Evolutionary conservation across 345 rosid species (phyloP).

Genomic region (Arabidopsis suecica): DNA sequence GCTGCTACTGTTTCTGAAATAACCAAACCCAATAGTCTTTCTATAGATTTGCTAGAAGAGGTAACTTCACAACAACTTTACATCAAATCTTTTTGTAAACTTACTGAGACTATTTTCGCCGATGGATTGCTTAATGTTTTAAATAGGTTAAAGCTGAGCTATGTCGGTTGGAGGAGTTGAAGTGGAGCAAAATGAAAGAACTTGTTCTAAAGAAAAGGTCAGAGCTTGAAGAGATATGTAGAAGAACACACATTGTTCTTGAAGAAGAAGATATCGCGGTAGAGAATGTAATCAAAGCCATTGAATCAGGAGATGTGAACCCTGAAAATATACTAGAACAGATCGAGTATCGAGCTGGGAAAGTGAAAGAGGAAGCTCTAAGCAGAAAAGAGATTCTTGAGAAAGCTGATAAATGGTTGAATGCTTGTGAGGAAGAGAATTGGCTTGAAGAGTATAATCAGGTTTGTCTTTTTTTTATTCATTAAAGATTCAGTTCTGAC

Average conservation of each 20-base stretch:
- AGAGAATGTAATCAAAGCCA: slow-evolving; percentile 70
- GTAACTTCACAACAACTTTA: slow-evolving; percentile 1
- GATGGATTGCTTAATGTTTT: slow-evolving; percentile 27
- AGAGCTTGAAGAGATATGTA: slow-evolving; percentile 85
- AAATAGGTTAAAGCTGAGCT: slow-evolving; percentile 82
- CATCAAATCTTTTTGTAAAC: background rate
- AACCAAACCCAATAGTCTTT: slow-evolving; percentile 82
- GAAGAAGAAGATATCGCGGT: slow-evolving; percentile 58
- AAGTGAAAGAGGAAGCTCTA: slow-evolving; percentile 89
- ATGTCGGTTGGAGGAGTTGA: slow-evolving; percentile 77
- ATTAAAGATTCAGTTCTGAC: background rate
- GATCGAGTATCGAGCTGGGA: slow-evolving; percentile 77
- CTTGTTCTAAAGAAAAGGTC: slow-evolving; percentile 84
- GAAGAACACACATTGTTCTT: slow-evolving; percentile 79
- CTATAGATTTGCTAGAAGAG: slow-evolving; percentile 65
- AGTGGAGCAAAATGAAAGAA: slow-evolving; percentile 95
- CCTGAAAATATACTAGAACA: slow-evolving; percentile 69
- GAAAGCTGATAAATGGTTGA: slow-evolving; percentile 93
- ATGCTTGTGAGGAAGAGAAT: slow-evolving; percentile 87
- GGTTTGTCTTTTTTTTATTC: slow-evolving; percentile 46
- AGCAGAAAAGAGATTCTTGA: slow-evolving; percentile 91
- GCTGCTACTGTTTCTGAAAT: slow-evolving; percentile 96
- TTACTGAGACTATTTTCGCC: background rate
- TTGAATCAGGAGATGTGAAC: slow-evolving; percentile 76
- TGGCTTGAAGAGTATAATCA: slow-evolving; percentile 99